Base-by-base conservation (phyloP, 2,329 filamentous ascomycete species). In the Xylaria sp. region DNA sequence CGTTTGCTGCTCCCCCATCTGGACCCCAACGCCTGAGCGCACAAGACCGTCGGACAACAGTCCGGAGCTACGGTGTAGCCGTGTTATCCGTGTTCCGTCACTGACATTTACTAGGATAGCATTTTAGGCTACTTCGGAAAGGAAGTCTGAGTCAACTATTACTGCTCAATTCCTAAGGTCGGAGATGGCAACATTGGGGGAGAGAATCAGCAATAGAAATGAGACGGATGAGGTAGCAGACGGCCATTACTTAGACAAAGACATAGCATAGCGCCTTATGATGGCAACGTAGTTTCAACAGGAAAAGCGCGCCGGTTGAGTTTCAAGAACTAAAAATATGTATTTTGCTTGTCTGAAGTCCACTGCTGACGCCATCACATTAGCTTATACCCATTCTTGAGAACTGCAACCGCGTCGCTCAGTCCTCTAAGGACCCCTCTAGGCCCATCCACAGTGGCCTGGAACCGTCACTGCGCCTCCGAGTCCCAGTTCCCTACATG, bases 341-440 rank as follows among this genome's bases (percentile, higher is more conserved):
- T 21, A 4, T 48, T 34, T 61, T 4, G 11, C 34, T 57, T 30
- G 21, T 42, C 61, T 24, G 14, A 32, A 7, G 19, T 17, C 8
- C 30, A 27, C 34, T 24, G 17, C 45, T 27, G 12, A 27, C 51
- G n/a, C 5, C 14, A 55, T 30, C n/a, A 55, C 7, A 48, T 30
- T 62, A 39, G 32, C 34, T 30, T 50, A 17, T 58, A 5, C 36
- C 39, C 42, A 19, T 42, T 36, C 17, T 30, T 11, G 19, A 27
- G 21, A 60, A 53, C 30, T 4, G 17, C 11, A 55, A 30, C 32
- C 12, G 47, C 24, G 54, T 47, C 11, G 17, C 62, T 32, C 45
- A 54, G 56, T 68, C 32, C 51, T 61, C 53, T 39, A 11, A 54
- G 65, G 66, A 65, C 66, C 36, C 27, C 51, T 57, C 66, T 61